Evolutionary conservation across 192 early-diverging fungal species (phyloP), one percentile per base, ranked within the genome.

Genomic region (Coemansia sp.): DNA sequence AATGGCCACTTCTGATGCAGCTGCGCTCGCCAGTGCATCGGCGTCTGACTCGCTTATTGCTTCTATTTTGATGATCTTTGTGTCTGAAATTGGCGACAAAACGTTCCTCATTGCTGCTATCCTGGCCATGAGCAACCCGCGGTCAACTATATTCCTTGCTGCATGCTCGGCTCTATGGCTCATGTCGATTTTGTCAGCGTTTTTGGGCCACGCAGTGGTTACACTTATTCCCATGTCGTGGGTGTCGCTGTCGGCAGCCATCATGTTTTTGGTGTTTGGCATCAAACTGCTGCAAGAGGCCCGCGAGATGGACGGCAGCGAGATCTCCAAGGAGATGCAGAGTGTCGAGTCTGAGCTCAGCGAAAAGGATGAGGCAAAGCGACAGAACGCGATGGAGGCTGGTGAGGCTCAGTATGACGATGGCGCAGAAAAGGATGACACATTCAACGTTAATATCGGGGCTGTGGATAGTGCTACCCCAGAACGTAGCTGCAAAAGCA

Each of bases 71-170:
- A 94, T 99, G 85, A 99, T 97, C 47, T 82, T 96, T 17, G 89
- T 96, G 39, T 95, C 93, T 11, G 97, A 99, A 73, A 95, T 99
- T 66, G 97, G 97, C 58, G 97, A 99, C 87, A 99, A 99, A 79
- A 99, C 97, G 15, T 99, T 99, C 68, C 85, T 99, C 59, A 98
- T 99, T 60, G 94, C 95, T 9, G 96, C 95, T 4, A 94, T 99
- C 63, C 90, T 99, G 88, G 96, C 97, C 45, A 99, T 99, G 96
- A 91, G 87, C 72, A 90, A 97, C 75, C 88, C 95, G 41, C 92
- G 96, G 21, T 59, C 89, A 43, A 83, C 96, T 51, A 90, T 99
- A 24, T 98, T 99, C 77, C 75, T 90, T 10, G 93, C 92, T 0
- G 92, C 96, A 4, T 88, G 95, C 64, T 82, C 87, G 7, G 93